Percentiles rank a stretch among this genome's conserved stretches.
Evolutionary conservation across 495 filamentous ascomycete genomes (phyloP).

Genomic region (Neurospora intermedia): DNA sequence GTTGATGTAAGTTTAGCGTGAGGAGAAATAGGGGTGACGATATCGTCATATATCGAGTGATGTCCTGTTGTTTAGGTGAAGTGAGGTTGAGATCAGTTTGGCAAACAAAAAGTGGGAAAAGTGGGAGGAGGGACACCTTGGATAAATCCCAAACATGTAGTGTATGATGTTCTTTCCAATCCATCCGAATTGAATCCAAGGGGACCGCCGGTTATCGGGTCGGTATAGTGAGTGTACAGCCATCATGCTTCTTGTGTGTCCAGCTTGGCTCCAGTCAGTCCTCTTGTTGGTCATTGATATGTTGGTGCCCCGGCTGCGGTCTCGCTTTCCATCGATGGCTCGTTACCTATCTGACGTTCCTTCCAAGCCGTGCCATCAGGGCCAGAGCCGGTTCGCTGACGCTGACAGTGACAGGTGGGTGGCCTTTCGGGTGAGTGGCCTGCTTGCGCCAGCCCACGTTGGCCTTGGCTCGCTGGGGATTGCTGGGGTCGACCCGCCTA

Average conservation of each 20-base stretch:
- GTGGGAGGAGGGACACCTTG: not conserved
- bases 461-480: not conserved
- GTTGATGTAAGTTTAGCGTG: not conserved
- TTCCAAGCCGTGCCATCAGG: not conserved
- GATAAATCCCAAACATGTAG: not conserved
- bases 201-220: not conserved
- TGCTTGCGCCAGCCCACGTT: not conserved
- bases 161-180: not conserved
- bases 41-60: not conserved
- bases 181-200: not conserved
- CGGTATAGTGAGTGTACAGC: not conserved
- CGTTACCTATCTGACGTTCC: constrained; percentile 26
- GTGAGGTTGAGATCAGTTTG: not conserved
- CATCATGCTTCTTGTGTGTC: too few relatives aligned
- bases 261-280: not conserved
- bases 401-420: not conserved
- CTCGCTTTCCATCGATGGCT: not conserved
- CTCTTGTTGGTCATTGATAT: not conserved
- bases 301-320: not conserved
- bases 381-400: not conserved
- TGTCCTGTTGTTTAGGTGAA: not conserved
- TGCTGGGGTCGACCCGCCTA: not conserved
- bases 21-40: not conserved
- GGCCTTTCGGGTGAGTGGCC: not conserved
- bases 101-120: not conserved